Evolutionary conservation across 2,329 filamentous ascomycete genomes (phyloP), one percentile per base, ranked within the genome.

Genomic region (Alternaria sp.): DNA sequence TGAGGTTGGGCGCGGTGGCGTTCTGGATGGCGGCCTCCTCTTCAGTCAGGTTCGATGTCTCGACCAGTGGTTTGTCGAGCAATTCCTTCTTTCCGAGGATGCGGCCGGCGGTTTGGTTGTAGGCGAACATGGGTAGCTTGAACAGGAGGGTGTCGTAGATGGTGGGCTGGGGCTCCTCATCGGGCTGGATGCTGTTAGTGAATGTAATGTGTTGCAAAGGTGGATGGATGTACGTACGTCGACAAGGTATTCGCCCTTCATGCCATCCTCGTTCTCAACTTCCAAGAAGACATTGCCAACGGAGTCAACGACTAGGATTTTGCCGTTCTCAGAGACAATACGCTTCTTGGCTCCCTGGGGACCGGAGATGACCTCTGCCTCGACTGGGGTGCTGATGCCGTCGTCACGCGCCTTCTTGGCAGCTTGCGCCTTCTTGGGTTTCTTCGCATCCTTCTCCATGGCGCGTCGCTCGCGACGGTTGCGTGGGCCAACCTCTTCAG

Each of bases 231-330:
- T 23, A 10, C 50, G 87, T 82, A 97, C 89, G 78, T 99, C 95
- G 64, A 99, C 89, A 67, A 97, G 83, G 77, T 90, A 97, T 78
- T 97, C 93, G 70, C 92, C 88, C 30, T 89, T 87, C 59, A 92
- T 89, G 57, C 96, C 96, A 23, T 97, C 93, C 70, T 94, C 94
- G 55, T 93, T 93, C 73, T 93, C 87, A 76, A 97, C 92, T 81
- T 98, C 94, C n/a, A 99, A 85, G 77, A 93, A 99, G 12, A 99
- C 96, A 72, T 97, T 94, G 26, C 96, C 96, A 10, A 91, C 84
- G 1, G 92, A 93, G 81, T 99, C 95, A 5, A 99, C 96, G 60
- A 99, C 90, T 41, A 99, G 84, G 1, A 97, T 86, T 84, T 98
- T 99, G 70, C 96, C 96, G 74, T 99, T 99, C 84, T 97, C 92